Percentiles rank a stretch among this genome's conserved stretches.
These are phyloP conservation scores for Cyberlindnera euphorbiae DNA, from an alignment of 805 yeast genomes.

Conservation along the genomic window DNA sequence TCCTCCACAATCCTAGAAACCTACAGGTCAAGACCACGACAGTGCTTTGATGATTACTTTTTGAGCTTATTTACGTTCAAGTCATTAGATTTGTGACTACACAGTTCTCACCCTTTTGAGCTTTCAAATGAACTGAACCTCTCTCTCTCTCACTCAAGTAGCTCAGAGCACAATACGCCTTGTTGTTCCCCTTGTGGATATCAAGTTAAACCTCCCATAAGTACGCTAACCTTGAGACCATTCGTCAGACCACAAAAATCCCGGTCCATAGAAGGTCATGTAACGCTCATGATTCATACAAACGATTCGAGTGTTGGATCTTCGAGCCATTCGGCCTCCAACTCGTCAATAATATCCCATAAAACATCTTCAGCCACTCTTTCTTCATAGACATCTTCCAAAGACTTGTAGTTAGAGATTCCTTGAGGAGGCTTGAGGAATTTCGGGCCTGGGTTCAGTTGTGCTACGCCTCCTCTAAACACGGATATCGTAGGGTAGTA, in stretches of 20 bases:
- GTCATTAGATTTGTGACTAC: too few relatives aligned
- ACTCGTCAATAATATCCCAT: slow-evolving; percentile 83
- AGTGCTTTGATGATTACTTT: too few relatives aligned
- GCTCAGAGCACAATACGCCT: too few relatives aligned
- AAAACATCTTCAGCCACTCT: slow-evolving; percentile 74
- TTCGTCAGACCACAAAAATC: too few relatives aligned
- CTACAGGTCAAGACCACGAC: too few relatives aligned
- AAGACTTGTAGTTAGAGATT: slow-evolving; percentile 34
- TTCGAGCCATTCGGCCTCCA: slow-evolving; percentile 55
- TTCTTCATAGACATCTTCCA: slow-evolving; percentile 60
- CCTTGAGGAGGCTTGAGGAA: slow-evolving; percentile 43
- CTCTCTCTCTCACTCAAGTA: too few relatives aligned
- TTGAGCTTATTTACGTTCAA: too few relatives aligned
- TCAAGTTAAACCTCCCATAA: neutral
- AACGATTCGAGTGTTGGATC: slow-evolving; percentile 8
- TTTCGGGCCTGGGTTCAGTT: slow-evolving; percentile 63
- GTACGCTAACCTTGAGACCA: neutral
- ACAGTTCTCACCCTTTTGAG: too few relatives aligned
- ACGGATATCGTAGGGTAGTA: slow-evolving; percentile 89
- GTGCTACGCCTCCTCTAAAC: slow-evolving; percentile 72
- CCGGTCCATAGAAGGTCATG: too few relatives aligned
- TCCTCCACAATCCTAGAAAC: too few relatives aligned
- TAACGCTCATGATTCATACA: too few relatives aligned
- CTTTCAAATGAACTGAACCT: neutral
- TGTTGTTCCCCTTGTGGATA: too few relatives aligned